A percentile compares a stretch with the other conserved stretches of the same genome.
Evolutionary conservation across 805 yeast species (phyloP).

Genomic region (Candida khao-thaluensis): DNA sequence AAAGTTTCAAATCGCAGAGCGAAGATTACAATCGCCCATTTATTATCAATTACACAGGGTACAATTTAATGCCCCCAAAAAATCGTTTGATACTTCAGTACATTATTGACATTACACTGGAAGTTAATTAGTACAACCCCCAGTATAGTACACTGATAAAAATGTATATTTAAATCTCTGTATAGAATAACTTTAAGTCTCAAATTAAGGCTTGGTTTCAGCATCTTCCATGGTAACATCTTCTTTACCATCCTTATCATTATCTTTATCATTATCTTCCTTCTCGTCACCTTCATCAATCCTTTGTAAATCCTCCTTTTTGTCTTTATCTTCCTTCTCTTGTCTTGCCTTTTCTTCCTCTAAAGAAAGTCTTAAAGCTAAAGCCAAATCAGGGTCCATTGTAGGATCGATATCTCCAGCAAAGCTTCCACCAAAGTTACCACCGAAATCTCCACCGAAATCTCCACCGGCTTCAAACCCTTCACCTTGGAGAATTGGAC

Average conservation of each 20-base stretch:
- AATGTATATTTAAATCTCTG: too few species aligned
- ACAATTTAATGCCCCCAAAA: too few species aligned
- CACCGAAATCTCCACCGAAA: conserved; percentile 45
- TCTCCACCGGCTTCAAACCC: conserved; percentile 53
- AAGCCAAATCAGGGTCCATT: conserved; percentile 95
- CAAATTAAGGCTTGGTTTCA: not conserved
- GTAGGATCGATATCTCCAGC: conserved; percentile 64
- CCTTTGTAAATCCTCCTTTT: conserved; percentile 16
- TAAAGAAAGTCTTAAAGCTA: conserved; percentile 89
- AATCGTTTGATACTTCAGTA: too few species aligned
- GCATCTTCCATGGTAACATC: conserved; percentile 20
- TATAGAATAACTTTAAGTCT: not conserved
- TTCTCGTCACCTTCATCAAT: conserved; percentile 19
- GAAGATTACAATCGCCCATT: too few species aligned
- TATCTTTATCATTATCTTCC: conserved; percentile 20
- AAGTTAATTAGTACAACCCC: too few species aligned
- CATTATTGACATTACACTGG: too few species aligned
- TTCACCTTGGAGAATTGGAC: conserved; percentile 70
- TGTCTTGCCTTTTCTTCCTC: conserved; percentile 95
- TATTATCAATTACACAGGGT: too few species aligned
- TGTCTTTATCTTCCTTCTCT: conserved; percentile 59
- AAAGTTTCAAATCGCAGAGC: too few species aligned
- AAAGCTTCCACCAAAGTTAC: conserved; percentile 34
- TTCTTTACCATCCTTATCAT: conserved; percentile 15
- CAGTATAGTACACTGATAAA: too few species aligned